phyloP scores from a whole-genome alignment of 805 yeast species.

The Ascoidea rubescens region DNA sequence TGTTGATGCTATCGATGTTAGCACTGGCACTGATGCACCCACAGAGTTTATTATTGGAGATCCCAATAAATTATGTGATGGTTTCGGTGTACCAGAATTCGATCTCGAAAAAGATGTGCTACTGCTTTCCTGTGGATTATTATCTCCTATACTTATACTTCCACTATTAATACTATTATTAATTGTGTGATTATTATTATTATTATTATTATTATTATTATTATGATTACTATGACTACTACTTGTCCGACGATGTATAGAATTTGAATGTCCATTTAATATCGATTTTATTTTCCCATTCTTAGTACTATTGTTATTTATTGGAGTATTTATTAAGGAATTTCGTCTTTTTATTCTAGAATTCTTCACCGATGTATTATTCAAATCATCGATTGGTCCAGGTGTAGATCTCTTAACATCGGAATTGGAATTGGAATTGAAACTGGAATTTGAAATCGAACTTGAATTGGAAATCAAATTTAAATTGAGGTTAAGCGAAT shows the following conservation, averaged over 20 bases:
- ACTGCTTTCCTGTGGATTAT: not conserved
- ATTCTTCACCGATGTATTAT: too few relatives aligned
- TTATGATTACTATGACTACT: not conserved
- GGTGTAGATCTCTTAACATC: not conserved
- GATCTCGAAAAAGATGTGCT: not conserved
- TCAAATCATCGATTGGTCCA: too few relatives aligned
- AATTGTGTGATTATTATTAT: too few relatives aligned
- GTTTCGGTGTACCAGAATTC: not conserved
- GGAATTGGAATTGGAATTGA: not conserved
- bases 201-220: too few relatives aligned
- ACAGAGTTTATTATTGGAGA: too few relatives aligned
- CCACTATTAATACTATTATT: too few relatives aligned
- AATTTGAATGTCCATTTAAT: not conserved
- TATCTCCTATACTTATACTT: not conserved
- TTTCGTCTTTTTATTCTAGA: not conserved
- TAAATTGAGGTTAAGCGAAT: too few relatives aligned
- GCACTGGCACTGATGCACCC: too few relatives aligned
- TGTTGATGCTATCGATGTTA: constrained; percentile 1
- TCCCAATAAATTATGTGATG: not conserved
- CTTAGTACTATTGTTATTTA: not conserved
- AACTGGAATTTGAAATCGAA: too few relatives aligned
- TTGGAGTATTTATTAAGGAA: not conserved
- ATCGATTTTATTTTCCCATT: not conserved
- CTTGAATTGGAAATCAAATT: too few relatives aligned
- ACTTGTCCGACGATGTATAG: not conserved